Evolutionary conservation across 257 asterid genomes (phyloP).

Genomic region (Primulina tabacum): DNA sequence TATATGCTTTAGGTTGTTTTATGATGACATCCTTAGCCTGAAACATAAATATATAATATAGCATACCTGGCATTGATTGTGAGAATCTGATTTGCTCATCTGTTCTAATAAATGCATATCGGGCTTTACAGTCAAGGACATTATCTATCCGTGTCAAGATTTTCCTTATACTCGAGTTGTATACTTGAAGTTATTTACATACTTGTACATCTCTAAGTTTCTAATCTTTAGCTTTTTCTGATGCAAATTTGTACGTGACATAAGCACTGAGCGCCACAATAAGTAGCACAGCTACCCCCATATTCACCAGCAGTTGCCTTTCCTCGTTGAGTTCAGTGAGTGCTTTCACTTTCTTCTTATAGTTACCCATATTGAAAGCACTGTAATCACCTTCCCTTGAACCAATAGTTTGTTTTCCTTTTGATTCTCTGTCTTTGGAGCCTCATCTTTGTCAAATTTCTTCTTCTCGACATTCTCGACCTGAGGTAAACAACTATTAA

Average conservation of each 20-base stretch:
- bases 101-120: too few species aligned
- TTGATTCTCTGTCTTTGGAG: slow-evolving; percentile 20
- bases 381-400: slow-evolving; percentile 16
- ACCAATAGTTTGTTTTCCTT: slow-evolving; percentile 14
- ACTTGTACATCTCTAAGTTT: neutral
- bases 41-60: too few species aligned
- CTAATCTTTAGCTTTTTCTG: slow-evolving; percentile 29
- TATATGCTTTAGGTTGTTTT: too few species aligned
- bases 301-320: slow-evolving; percentile 57
- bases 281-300: slow-evolving; percentile 65
- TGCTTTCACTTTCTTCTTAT: slow-evolving; percentile 39
- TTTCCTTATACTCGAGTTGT: neutral
- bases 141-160: neutral
- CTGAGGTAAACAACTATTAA: slow-evolving; percentile 15
- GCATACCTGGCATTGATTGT: too few species aligned
- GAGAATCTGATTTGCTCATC: too few species aligned
- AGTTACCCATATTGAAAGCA: slow-evolving; percentile 23
- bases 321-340: slow-evolving; percentile 47
- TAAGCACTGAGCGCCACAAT: slow-evolving; percentile 57
- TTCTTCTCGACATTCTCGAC: slow-evolving; percentile 14
- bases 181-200: neutral
- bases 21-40: too few species aligned
- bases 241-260: slow-evolving; percentile 39
- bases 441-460: slow-evolving; percentile 19
- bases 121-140: neutral